Conservation (phyloP, 176 grass and related monocot species). For the Hordeum marinum region DNA sequence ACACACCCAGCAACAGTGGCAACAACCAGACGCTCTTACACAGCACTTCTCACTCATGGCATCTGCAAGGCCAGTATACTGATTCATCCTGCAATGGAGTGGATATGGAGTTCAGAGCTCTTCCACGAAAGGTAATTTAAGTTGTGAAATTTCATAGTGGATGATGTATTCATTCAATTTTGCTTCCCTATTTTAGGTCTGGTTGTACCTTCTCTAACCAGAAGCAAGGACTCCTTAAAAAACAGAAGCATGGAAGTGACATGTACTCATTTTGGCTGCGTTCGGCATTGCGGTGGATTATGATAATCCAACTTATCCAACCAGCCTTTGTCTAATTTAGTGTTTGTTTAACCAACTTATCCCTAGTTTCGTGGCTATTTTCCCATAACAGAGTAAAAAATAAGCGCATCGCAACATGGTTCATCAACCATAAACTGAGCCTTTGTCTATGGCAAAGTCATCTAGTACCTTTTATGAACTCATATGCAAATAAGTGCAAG, state of each 20-base stretch:
- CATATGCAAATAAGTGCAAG: neutral
- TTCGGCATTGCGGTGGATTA: too few species aligned
- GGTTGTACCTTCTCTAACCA: neutral
- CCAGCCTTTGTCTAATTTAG: too few species aligned
- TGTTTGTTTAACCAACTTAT: too few species aligned
- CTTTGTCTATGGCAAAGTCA: neutral
- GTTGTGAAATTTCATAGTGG: neutral
- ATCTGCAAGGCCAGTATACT: conserved; percentile 20
- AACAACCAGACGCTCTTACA: conserved; percentile 15
- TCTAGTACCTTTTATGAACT: neutral
- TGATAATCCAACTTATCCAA: too few species aligned
- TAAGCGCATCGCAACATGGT: neutral
- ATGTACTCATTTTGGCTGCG: neutral
- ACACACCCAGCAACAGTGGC: conserved; percentile 22
- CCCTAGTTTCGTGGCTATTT: neutral
- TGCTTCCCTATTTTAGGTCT: neutral
- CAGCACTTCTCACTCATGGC: conserved; percentile 21
- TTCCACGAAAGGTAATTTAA: conserved; percentile 58
- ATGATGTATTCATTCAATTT: neutral
- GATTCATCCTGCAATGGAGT: conserved; percentile 39
- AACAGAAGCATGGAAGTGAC: neutral
- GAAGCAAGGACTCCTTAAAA: neutral
- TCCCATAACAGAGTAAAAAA: neutral
- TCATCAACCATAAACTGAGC: too few species aligned
- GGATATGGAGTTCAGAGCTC: conserved; percentile 53